Percentiles rank a stretch among this genome's conserved stretches.
phyloP scores from a whole-genome alignment of 805 yeast genomes.

The Starmerella stellata region DNA sequence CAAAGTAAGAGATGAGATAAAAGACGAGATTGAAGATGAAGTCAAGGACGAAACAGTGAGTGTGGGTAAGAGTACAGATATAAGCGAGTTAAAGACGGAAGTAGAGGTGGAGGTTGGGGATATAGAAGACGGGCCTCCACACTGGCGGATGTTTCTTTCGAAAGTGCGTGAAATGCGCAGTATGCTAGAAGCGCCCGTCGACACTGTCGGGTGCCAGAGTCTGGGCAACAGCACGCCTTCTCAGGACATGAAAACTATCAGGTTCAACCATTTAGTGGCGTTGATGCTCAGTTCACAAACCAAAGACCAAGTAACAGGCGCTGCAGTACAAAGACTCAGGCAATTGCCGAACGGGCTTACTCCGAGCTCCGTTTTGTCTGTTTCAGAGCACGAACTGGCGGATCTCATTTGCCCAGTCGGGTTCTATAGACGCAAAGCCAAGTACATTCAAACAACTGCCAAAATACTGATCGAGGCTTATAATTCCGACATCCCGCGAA shows the following conservation, averaged over 20 bases:
- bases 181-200: constrained; percentile 63
- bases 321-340: constrained; percentile 50
- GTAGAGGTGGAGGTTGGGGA: no score
- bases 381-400: constrained; percentile 39
- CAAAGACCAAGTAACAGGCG: constrained; percentile 67
- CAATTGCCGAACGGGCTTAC: constrained; percentile 27
- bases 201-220: constrained; percentile 66
- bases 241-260: constrained; percentile 21
- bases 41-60: no score
- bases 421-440: constrained; percentile 66
- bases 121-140: constrained; percentile 12
- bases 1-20: no score
- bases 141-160: constrained; percentile 19
- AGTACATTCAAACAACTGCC: constrained; percentile 45
- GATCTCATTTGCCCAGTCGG: constrained; percentile 61
- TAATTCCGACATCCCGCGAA: constrained; percentile 54
- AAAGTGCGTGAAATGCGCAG: constrained; percentile 45
- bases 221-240: constrained; percentile 25
- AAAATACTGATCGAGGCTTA: constrained; percentile 33
- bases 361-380: constrained; percentile 17
- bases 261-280: constrained; percentile 63
- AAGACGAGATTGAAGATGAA: no score
- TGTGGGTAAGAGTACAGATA: no score
- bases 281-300: constrained; percentile 84
- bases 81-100: no score